Evolutionary conservation across 768 basidiomycete species (phyloP), one percentile per base, ranked within the genome.

Genomic region (Cantharellus anzutake): DNA sequence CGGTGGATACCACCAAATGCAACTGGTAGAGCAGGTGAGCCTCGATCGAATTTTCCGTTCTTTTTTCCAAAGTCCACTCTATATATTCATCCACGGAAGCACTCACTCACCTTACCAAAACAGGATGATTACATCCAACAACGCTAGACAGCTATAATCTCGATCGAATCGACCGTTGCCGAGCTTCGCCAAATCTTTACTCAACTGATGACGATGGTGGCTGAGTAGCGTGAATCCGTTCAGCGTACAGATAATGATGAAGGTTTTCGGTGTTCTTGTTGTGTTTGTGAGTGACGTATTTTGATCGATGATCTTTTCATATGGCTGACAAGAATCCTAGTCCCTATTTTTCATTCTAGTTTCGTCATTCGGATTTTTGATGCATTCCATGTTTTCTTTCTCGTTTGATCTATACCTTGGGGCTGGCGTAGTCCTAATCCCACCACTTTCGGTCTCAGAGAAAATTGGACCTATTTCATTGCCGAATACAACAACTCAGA

Each of bases 221-320:
- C 94, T 5, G 90, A 97, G 70, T 96, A 99, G 71, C 78, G 92
- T 58, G 96, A 99, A 74, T 96, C 92, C 0, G 96, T 99, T 1
- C 94, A 98, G 68, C 82, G 96, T 4, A 99, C 98, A 65, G 96
- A 99, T 66, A 65, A 96, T 98, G 92, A 76, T 98, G 56, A 98
- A 99, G 73, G 80, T 96, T 4, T 96, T 96, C 66, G 93, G 93
- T 5, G 85, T 96, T 39, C 72, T 97, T 60, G 94, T 96, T 61
- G 91, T 96, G 64, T 94, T 96, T 67, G 93, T 96, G 69, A 77
- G 93, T 88, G 41, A 2, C 38, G n/a, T 29, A 5, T 42, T 52
- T 57, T 29, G 20, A 29, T 0, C 20, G 20, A 29, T 29, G 20
- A 1, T 29, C 20, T 29, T 29, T 29, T 29, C 20, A 29, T 29